phyloP scores from a whole-genome alignment of 129 eudicot species.

The Tanacetum coccineum region DNA sequence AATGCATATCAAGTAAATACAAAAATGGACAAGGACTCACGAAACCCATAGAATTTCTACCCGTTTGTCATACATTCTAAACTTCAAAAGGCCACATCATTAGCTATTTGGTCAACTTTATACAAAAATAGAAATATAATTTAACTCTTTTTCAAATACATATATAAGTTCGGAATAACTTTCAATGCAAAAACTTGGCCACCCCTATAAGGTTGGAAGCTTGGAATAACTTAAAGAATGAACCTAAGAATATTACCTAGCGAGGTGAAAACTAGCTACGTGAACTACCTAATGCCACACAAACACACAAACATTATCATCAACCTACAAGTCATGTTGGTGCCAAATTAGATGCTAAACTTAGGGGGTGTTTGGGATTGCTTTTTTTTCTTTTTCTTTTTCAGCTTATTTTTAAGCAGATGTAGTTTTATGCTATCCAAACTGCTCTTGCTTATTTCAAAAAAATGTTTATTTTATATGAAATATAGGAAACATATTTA shows the following conservation, averaged over 20 bases:
- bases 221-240: background rate
- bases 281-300: constrained; percentile 8
- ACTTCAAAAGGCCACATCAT: constrained; percentile 15
- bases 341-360: too few relatives aligned
- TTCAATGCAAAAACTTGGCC: background rate
- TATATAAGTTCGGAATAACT: constrained; percentile 8
- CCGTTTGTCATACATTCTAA: background rate
- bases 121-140: background rate
- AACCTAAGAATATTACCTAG: background rate
- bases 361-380: too few relatives aligned
- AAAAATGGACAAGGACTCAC: background rate
- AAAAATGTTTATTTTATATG: too few relatives aligned
- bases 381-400: too few relatives aligned
- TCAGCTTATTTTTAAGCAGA: too few relatives aligned
- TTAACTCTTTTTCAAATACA: constrained; percentile 2
- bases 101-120: background rate
- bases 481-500: too few relatives aligned
- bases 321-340: too few relatives aligned
- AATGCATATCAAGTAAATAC: constrained; percentile 3
- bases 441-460: too few relatives aligned
- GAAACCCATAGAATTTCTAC: background rate
- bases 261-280: constrained; percentile 15
- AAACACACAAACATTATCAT: constrained; percentile 1
- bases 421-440: too few relatives aligned
- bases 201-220: too few relatives aligned